These are phyloP conservation scores for Thermochaetoides dissita DNA, from an alignment of 2,329 filamentous ascomycete species.

Conservation along the genomic window DNA sequence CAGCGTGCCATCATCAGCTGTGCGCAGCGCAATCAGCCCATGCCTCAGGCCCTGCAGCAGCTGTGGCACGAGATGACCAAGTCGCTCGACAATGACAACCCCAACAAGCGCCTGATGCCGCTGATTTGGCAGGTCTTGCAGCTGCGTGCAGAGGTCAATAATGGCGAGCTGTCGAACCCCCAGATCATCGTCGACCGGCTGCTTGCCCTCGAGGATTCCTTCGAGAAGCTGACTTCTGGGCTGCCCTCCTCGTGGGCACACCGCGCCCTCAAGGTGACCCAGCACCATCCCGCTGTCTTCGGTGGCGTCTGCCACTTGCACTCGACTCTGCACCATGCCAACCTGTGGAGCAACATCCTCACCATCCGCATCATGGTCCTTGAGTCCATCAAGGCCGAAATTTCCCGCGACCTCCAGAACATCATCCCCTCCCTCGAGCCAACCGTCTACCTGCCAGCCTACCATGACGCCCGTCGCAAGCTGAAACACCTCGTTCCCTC, in stretches of 20 bases:
- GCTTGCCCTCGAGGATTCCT: constrained; percentile 28
- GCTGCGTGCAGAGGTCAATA: constrained; percentile 32
- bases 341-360: constrained; percentile 34
- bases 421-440: constrained; percentile 15
- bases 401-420: constrained; percentile 22
- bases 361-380: constrained; percentile 32
- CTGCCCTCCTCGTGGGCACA: constrained; percentile 30
- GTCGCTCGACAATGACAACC: constrained; percentile 23
- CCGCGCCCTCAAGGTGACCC: constrained; percentile 25
- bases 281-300: constrained; percentile 28
- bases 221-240: constrained; percentile 24
- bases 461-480: constrained; percentile 24
- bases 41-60: constrained; percentile 33
- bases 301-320: constrained; percentile 32
- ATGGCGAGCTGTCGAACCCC: constrained; percentile 22
- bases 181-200: constrained; percentile 28
- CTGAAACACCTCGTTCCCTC: constrained; percentile 27
- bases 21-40: constrained; percentile 32
- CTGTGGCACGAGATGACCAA: constrained; percentile 30
- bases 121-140: constrained; percentile 32
- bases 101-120: constrained; percentile 29
- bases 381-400: constrained; percentile 32
- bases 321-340: constrained; percentile 28
- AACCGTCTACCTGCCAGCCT: constrained; percentile 19
- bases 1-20: constrained; percentile 38